Conservation (phyloP, 2,329 filamentous ascomycete genomes). For the Pseudopyrenochaeta lycopersici region DNA sequence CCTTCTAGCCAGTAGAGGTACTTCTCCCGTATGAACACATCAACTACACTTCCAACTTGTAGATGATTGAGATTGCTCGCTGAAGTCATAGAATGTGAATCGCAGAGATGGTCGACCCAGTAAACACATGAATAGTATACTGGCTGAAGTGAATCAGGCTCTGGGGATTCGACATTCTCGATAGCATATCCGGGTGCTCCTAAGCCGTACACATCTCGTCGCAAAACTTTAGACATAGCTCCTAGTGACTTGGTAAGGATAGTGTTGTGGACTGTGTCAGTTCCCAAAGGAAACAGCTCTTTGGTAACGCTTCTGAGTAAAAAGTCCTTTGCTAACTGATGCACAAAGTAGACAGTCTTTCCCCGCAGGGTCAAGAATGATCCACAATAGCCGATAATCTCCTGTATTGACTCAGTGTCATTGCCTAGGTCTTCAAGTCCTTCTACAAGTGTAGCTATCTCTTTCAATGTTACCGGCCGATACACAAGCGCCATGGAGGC, state of each 20-base stretch:
- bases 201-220: slow-evolving; percentile 36
- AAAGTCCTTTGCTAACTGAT: no score
- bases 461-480: slow-evolving; percentile 49
- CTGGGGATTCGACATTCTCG: slow-evolving; percentile 23
- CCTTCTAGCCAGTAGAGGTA: no score
- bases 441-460: slow-evolving; percentile 42
- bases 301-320: slow-evolving; percentile 18
- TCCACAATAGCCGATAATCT: no score
- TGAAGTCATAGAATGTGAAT: neutral
- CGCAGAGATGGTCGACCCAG: slow-evolving; percentile 48
- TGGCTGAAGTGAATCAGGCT: slow-evolving; percentile 36
- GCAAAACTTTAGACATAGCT: slow-evolving; percentile 22
- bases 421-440: slow-evolving; percentile 12
- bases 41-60: slow-evolving; percentile 1
- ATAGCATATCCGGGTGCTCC: slow-evolving; percentile 20
- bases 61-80: no score
- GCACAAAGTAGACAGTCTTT: no score
- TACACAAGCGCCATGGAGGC: slow-evolving; percentile 38
- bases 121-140: slow-evolving; percentile 40
- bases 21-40: slow-evolving; percentile 5
- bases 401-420: neutral
- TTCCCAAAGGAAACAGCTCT: slow-evolving; percentile 42
- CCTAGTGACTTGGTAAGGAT: slow-evolving; percentile 44
- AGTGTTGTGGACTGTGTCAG: slow-evolving; percentile 4
- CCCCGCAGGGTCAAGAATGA: no score